Evolutionary conservation across 805 yeast species (phyloP).

Genomic region (Zygosaccharomyces bisporus): DNA sequence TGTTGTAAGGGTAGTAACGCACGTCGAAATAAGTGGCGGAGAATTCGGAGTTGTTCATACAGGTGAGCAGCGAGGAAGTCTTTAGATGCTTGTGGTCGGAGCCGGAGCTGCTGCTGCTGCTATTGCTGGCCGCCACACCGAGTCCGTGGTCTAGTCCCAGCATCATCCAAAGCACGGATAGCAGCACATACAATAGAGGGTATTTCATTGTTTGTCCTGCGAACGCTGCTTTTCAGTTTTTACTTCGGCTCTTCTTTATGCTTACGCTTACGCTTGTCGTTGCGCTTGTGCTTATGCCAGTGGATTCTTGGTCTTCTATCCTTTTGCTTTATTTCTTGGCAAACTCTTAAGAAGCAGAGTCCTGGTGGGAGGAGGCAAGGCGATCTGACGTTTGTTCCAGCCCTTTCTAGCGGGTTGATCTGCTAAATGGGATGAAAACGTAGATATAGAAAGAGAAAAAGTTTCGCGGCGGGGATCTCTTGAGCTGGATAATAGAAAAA

Average conservation of each 20-base stretch:
- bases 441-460: background rate
- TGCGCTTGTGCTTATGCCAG: background rate
- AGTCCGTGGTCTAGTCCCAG: background rate
- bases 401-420: background rate
- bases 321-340: background rate
- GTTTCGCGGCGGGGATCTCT: background rate
- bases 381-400: background rate
- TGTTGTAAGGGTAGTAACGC: conserved; percentile 60
- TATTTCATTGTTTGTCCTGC: background rate
- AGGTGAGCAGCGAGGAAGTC: conserved; percentile 75
- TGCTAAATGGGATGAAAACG: background rate
- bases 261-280: background rate
- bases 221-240: no score
- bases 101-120: background rate
- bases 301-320: background rate
- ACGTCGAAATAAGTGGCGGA: conserved; percentile 84
- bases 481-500: background rate
- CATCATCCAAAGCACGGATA: background rate
- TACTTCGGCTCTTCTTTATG: no score
- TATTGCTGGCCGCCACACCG: background rate
- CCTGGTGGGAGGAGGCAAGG: background rate
- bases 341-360: background rate
- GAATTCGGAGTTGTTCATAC: conserved; percentile 86
- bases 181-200: background rate
- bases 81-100: conserved; percentile 31